A percentile compares a stretch with the other conserved stretches of the same genome.
Conservation (phyloP, 1,139 yeast genomes). For the Magnusiomyces tetraspermus region DNA sequence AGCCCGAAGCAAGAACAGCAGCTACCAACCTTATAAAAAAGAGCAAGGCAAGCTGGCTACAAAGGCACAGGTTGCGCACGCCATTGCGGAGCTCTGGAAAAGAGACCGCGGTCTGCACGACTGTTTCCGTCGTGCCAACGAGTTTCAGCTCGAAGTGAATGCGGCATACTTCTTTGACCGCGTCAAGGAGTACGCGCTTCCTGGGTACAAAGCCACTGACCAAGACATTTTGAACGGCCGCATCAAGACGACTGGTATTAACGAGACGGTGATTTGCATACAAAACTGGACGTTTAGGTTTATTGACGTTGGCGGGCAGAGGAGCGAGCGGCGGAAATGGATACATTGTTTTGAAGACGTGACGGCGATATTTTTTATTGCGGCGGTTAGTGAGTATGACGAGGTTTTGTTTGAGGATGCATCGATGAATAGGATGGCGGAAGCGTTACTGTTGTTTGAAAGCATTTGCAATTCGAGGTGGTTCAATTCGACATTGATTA, state of each 20-base stretch:
- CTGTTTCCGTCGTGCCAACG: constrained; percentile 56
- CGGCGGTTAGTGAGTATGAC: constrained; percentile 88
- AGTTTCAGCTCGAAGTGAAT: constrained; percentile 75
- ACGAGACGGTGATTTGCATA: constrained; percentile 72
- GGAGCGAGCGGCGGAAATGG: constrained; percentile 93
- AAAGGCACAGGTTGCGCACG: constrained; percentile 50
- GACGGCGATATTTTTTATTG: constrained; percentile 81
- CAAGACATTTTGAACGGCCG: constrained; percentile 82
- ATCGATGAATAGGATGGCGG: constrained; percentile 83
- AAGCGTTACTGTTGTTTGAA: constrained; percentile 75
- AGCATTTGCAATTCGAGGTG: constrained; percentile 77
- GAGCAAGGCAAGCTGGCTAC: constrained; percentile 5
- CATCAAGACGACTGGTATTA: constrained; percentile 91
- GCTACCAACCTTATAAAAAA: neutral
- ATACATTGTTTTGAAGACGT: constrained; percentile 91
- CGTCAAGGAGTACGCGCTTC: constrained; percentile 52
- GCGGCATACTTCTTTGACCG: constrained; percentile 71
- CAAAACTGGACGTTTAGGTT: constrained; percentile 57
- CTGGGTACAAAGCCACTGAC: constrained; percentile 61
- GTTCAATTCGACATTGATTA: constrained; percentile 81
- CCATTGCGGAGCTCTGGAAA: constrained; percentile 59
- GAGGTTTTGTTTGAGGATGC: constrained; percentile 87
- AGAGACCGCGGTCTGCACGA: constrained; percentile 55
- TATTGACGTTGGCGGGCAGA: constrained; percentile 95
- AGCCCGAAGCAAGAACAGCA: neutral